Percentiles rank a stretch among this genome's conserved stretches.
Conservation (phyloP, 306 rosid genomes). For the Quercus agrifolia region DNA sequence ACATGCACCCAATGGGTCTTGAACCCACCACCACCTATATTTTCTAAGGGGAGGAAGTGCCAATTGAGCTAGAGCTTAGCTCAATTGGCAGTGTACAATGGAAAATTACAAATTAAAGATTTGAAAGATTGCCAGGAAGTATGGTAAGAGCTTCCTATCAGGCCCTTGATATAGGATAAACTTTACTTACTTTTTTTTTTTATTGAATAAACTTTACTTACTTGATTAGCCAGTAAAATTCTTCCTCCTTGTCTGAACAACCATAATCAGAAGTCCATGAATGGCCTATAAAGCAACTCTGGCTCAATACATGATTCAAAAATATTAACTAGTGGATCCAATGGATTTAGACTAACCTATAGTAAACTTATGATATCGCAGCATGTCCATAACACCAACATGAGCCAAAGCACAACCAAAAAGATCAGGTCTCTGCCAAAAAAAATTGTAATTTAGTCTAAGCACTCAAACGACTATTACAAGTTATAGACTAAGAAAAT, state of each 20-base stretch:
- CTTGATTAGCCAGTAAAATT: constrained; percentile 88
- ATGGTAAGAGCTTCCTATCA: not conserved
- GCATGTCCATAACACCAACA: constrained; percentile 99
- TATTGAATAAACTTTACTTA: constrained; percentile 31
- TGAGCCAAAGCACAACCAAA: constrained; percentile 94
- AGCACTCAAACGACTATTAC: not conserved
- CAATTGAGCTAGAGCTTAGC: too few species aligned
- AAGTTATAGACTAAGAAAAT: not conserved
- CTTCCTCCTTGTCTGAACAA: constrained; percentile 86
- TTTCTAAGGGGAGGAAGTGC: too few species aligned
- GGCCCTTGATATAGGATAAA: constrained; percentile 1
- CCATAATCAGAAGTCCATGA: constrained; percentile 95
- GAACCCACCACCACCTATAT: too few species aligned
- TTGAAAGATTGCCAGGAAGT: not conserved
- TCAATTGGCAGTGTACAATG: not conserved
- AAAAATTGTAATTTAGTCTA: not conserved
- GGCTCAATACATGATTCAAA: constrained; percentile 7
- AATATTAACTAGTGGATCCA: not conserved
- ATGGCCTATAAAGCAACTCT: constrained; percentile 58
- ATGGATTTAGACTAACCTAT: constrained; percentile 57
- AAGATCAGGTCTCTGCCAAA: constrained; percentile 83
- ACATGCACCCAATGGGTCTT: too few species aligned
- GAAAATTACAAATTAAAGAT: not conserved
- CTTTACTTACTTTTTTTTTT: constrained; percentile 41
- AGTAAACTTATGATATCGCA: constrained; percentile 91